phyloP scores from a whole-genome alignment of 2,329 filamentous ascomycete genomes.

The Plenodomus tracheiphilus region DNA sequence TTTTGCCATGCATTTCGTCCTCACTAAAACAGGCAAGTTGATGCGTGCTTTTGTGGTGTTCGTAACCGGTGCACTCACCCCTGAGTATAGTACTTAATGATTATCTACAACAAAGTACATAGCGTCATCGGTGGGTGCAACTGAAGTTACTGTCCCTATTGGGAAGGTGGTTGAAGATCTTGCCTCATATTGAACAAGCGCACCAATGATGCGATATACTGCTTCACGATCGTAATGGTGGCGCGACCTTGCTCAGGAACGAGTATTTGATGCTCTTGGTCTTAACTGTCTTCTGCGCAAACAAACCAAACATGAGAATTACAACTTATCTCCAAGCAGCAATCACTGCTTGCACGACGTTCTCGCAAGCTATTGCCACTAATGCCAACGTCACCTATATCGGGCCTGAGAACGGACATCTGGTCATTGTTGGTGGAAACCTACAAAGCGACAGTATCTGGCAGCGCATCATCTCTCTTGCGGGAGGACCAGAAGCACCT shows the following conservation, averaged over 20 bases:
- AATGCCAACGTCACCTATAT: conserved; percentile 19
- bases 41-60: too few relatives aligned
- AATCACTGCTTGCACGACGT: conserved; percentile 6
- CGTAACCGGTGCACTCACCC: too few relatives aligned
- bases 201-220: conserved; percentile 10
- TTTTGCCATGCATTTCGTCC: too few relatives aligned
- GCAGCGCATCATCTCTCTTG: conserved; percentile 29
- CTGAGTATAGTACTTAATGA: too few relatives aligned
- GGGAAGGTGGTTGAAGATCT: conserved; percentile 12
- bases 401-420: conserved; percentile 26
- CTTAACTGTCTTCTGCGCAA: too few relatives aligned
- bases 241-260: not conserved
- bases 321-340: conserved; percentile 6
- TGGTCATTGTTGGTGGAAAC: conserved; percentile 31
- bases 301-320: conserved; percentile 14
- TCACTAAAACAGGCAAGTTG: too few relatives aligned
- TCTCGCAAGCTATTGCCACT: conserved; percentile 5
- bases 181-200: not conserved
- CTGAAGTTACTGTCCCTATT: conserved; percentile 5
- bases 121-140: too few relatives aligned
- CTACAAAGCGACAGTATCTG: conserved; percentile 27
- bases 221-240: conserved; percentile 4
- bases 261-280: too few relatives aligned
- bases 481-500: conserved; percentile 25
- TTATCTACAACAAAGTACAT: not conserved